phyloP scores from a whole-genome alignment of 441 rosid genomes.

The Syzygium malaccense region DNA sequence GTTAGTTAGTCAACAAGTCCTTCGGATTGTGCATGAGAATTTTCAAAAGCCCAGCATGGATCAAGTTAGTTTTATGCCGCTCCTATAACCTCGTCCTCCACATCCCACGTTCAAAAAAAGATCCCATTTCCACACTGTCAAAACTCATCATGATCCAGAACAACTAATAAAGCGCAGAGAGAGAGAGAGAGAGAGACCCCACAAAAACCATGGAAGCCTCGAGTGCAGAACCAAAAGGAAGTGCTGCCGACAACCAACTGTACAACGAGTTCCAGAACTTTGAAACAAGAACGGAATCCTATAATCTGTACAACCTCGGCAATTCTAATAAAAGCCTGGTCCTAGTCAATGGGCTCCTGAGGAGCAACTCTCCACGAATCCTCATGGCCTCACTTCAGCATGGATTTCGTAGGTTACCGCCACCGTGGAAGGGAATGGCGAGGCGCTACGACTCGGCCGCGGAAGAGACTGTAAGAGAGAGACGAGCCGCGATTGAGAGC shows the following conservation, averaged over 20 bases:
- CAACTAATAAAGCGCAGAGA: neutral
- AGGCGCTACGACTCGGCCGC: conserved; percentile 31
- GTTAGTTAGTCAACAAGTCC: neutral
- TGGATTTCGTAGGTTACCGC: neutral
- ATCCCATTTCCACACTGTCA: neutral
- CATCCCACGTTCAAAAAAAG: neutral
- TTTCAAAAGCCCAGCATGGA: neutral
- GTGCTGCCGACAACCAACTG: neutral
- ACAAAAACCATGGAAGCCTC: neutral
- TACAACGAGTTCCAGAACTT: neutral
- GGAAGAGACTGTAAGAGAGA: conserved; percentile 24
- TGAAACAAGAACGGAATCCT: neutral
- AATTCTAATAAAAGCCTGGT: neutral
- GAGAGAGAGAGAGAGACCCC: neutral
- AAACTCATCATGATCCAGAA: neutral
- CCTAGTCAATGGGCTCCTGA: neutral
- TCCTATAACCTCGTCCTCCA: neutral
- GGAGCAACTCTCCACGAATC: neutral
- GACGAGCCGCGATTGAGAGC: conserved; percentile 35
- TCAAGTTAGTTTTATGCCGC: neutral
- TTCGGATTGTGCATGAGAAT: neutral
- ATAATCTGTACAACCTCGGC: neutral
- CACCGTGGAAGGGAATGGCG: conserved; percentile 7
- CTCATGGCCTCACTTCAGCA: neutral
- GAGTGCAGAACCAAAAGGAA: neutral